Base-by-base conservation (phyloP, 768 basidiomycete genomes). In the Macrolepiota fuliginosa region DNA sequence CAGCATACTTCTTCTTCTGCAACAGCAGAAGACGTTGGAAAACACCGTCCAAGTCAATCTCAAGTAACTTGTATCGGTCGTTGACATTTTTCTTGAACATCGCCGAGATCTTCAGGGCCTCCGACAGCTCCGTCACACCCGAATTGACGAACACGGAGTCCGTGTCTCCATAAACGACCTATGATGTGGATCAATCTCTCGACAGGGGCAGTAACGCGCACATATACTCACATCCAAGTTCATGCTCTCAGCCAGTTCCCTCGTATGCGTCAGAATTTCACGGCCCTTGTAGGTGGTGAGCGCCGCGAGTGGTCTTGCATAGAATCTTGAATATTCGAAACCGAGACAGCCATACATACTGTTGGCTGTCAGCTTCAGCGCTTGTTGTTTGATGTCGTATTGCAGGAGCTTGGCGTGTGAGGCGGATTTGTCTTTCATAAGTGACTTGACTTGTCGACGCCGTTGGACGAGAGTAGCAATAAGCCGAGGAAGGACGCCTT, bases 341-440 rank as follows among this genome's bases (percentile, higher is more conserved):
- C 97, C 97, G 22, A 99, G 88, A 80, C 97, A 99, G 17, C 97
- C 97, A 73, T 99, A 99, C 97, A 98, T 99, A 81, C 93, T 96
- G 78, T 99, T 98, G 53, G 97, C 97, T 3, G 97, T 99, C 36
- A 98, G 86, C 76, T 98, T 98, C 54, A 98, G 80, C 0, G 97
- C 97, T 73, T 92, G 89, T 67, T 99, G 97, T 71, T 94, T 95
- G 77, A 98, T 97, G 68, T 99, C 95, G 69, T 90, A 98, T 92
- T 97, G 94, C 56, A 92, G 81, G 39, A 92, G 75, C 68, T 94
- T 91, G 0, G 91, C 89, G 0, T 81, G 84, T 0, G 89, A 81
- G 5, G 83, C 83, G 19, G 81, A 79, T 65, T 83, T 88, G 67
- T 94, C 92, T 73, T 98, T 98, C 96, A 98, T 98, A 58, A 98